Evolutionary conservation across 2,329 filamentous ascomycete species (phyloP), one percentile per base, ranked within the genome.

Genomic region (Coleophoma cylindrospora): DNA sequence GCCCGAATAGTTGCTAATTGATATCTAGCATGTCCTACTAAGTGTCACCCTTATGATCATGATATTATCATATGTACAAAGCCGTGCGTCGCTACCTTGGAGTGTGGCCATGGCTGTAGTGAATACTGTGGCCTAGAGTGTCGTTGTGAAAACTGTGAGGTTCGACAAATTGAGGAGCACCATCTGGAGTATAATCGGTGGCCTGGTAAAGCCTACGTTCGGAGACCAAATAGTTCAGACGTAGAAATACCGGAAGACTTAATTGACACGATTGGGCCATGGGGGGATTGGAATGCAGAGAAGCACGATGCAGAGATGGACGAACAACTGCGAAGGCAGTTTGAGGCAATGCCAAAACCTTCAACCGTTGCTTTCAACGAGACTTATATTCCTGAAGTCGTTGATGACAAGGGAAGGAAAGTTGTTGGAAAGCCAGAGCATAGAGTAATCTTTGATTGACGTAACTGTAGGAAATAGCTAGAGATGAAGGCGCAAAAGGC

Each of bases 71-170:
- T 52, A 13, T 67, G 64, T 45, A 49, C 46, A 10, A 41, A 54
- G 27, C 51, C 60, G 12, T 67, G 65, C 33, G 27, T 41, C 15
- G 37, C 41, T 9, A 40, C 33, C 11, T 48, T 65, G 1, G 11
- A 22, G 5, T 66, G 64, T 49, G 62, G 64, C n/a, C 64, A 66
- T 45, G 49, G 50, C 2, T 66, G 63, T 45, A 61, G 57, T 12
- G 38, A 44, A 2, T 46, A 27, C 9, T 66, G 64, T 43, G 48
- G 57, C 9, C 51, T 56, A 14, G 5, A 32, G 1, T 66, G 64
- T 46, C 47, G 44, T 9, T 66, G 62, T 49, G 50, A 50, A 21
- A 27, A 19, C 14, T 57, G 57, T 37, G 36, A 22, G 10, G 14
- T 40, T 8, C 32, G 32, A 32, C 14, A 17, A 17, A 14, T 13